Base-by-base conservation (phyloP, 2,329 filamentous ascomycete genomes). In the Trichophyton mentagrophytes region DNA sequence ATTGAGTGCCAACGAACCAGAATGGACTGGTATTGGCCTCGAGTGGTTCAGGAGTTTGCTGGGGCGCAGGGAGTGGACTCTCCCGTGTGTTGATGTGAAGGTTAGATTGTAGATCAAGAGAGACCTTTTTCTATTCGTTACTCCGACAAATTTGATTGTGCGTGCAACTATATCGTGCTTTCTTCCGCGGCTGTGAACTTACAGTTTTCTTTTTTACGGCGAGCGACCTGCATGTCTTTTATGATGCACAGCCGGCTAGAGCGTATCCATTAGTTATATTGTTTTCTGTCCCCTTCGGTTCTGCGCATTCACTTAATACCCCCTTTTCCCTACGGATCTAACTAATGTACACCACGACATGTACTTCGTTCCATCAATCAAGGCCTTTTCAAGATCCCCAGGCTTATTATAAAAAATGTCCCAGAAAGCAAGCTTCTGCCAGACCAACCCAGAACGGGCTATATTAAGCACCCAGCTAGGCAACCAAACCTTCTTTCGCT, bases 21-120 rank as follows among this genome's bases (percentile, higher is more conserved):
- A 87, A 73, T 87, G 87, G 84, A 87, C 88, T 0, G 85, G 89
- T 0, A 78, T 91, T 57, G 89, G 89, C 0, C 79, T 92, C 61
- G 90, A 95, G 73, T 96, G 91, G 90, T 74, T 96, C 62, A 82
- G 90, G 67, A 90, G 85, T 68, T 74, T 95, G 58, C 74, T 96
- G 58, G 91, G 90, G 3, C 84, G 84, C 73, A 84, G 88, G 68
- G 91, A 96, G 73, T 95, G 92, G 89, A 83, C 88, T 67, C 82
- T 99, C 65, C 90, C 92, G 61, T 96, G 91, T 72, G 81, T 99
- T 74, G 90, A 96, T 73, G 83, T 97, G 33, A 85, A 91, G 67
- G 84, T 97, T 59, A 80, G 89, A 64, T 76, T 96, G 65, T 93
- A 68, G n/a, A 30, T 5, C 25, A 25, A 53, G 27, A 30, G 22